Percentiles rank a stretch among this genome's conserved stretches.
Evolutionary conservation across 2,329 filamentous ascomycete species (phyloP).

Genomic region (Fonsecaea pedrosoi): DNA sequence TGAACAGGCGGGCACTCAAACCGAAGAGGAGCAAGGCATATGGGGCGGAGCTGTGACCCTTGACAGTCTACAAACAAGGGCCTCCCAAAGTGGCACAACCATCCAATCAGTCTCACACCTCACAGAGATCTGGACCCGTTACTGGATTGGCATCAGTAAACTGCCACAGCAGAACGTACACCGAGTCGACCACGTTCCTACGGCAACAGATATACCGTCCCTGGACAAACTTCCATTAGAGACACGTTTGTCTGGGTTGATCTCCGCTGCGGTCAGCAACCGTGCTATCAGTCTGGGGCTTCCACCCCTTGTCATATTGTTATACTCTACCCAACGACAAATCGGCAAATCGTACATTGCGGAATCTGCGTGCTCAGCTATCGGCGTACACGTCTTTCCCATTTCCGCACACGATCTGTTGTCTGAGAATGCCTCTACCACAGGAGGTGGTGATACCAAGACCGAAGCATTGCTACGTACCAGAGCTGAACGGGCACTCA

Average conservation of each 20-base stretch:
- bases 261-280: constrained; percentile 86
- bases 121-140: constrained; percentile 81
- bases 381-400: constrained; percentile 85
- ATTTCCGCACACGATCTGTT: constrained; percentile 94
- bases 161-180: constrained; percentile 58
- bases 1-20: constrained; percentile 50
- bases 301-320: constrained; percentile 83
- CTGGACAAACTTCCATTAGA: constrained; percentile 66
- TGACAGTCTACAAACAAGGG: constrained; percentile 83
- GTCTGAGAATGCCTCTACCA: constrained; percentile 75
- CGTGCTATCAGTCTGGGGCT: constrained; percentile 85
- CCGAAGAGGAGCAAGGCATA: constrained; percentile 63
- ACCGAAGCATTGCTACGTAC: constrained; percentile 90
- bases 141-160: constrained; percentile 81
- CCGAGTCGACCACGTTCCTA: constrained; percentile 45
- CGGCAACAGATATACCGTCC: constrained; percentile 43
- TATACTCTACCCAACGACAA: constrained; percentile 89
- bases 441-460: constrained; percentile 88
- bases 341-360: constrained; percentile 90
- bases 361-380: constrained; percentile 78
- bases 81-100: constrained; percentile 89
- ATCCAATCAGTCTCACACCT: constrained; percentile 79
- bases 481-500: constrained; percentile 84
- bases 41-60: constrained; percentile 90
- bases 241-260: constrained; percentile 79